phyloP scores from a whole-genome alignment of 768 basidiomycete genomes.

The Naganishia vaughanmartiniae region DNA sequence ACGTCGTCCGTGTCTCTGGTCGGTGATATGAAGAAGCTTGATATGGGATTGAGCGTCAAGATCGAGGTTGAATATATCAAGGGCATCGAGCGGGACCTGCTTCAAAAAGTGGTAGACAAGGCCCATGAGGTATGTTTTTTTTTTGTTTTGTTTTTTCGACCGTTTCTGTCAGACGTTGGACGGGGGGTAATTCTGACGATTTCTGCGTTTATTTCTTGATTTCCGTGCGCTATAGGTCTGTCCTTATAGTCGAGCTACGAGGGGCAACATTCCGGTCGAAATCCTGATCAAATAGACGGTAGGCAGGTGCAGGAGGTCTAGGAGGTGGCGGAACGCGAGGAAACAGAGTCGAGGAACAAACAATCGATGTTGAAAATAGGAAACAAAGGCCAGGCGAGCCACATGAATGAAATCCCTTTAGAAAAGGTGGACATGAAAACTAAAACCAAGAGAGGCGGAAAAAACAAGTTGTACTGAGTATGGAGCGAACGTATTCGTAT shows the following conservation, averaged over 20 bases:
- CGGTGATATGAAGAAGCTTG: constrained; percentile 30
- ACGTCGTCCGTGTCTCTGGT: constrained; percentile 17
- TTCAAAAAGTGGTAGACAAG: constrained; percentile 26
- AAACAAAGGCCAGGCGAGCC: no score
- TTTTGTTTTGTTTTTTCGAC: background rate
- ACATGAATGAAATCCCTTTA: no score
- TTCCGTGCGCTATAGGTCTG: background rate
- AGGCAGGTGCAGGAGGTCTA: background rate
- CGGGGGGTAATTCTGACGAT: no score
- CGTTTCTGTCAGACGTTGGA: no score
- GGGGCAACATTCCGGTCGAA: constrained; percentile 20
- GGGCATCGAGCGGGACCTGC: constrained; percentile 16
- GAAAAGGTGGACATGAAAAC: no score
- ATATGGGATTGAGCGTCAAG: constrained; percentile 24
- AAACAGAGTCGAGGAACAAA: background rate
- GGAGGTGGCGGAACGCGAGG: no score
- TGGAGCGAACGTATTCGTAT: no score
- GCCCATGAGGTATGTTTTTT: constrained; percentile 21
- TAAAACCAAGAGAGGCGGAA: no score
- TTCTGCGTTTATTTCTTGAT: background rate
- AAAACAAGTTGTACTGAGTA: no score
- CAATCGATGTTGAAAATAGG: no score
- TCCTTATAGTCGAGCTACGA: constrained; percentile 19
- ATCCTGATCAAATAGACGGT: constrained; percentile 16
- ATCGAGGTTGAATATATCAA: constrained; percentile 21